phyloP scores from a whole-genome alignment of 2,329 filamentous ascomycete species.

The Aspergillus awamori region DNA sequence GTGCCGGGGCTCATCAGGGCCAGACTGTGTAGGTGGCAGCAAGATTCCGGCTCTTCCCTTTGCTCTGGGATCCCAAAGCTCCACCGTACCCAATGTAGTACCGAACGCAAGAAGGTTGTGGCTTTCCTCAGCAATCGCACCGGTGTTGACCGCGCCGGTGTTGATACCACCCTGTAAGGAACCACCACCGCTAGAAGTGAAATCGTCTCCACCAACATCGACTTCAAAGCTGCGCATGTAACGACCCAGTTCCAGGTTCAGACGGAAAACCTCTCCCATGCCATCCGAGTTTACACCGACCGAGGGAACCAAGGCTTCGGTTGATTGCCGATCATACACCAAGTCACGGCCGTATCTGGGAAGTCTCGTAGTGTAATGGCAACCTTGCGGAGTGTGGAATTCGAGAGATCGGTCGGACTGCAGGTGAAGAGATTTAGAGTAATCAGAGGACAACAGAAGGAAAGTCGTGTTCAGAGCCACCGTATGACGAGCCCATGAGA shows the following conservation, averaged over 20 bases:
- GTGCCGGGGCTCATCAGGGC: conserved; percentile 46
- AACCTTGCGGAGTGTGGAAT: conserved; percentile 86
- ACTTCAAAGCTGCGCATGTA: conserved; percentile 95
- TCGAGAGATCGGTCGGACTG: conserved; percentile 90
- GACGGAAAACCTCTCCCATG: conserved; percentile 85
- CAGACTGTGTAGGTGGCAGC: conserved; percentile 53
- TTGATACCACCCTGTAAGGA: conserved; percentile 85
- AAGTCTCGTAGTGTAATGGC: conserved; percentile 85
- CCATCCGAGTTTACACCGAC: conserved; percentile 86
- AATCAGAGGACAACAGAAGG: conserved; percentile 82
- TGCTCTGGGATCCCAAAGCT: conserved; percentile 92
- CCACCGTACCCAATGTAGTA: conserved; percentile 90
- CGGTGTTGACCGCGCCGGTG: conserved; percentile 84
- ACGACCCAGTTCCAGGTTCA: conserved; percentile 88
- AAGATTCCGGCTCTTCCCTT: conserved; percentile 79
- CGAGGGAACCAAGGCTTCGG: conserved; percentile 83
- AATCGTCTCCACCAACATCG: conserved; percentile 83
- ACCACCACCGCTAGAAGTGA: conserved; percentile 64
- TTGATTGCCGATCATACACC: conserved; percentile 76
- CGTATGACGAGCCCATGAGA: conserved; percentile 93
- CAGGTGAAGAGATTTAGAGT: conserved; percentile 90
- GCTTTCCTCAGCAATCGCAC: conserved; percentile 80
- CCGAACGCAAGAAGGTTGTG: conserved; percentile 93
- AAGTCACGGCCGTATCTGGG: conserved; percentile 91
- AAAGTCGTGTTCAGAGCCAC: conserved; percentile 91